Percentiles rank a stretch among this genome's conserved stretches.
These are phyloP conservation scores for Ramalina peruviana DNA, from an alignment of 495 filamentous ascomycete species.

Conservation along the genomic window DNA sequence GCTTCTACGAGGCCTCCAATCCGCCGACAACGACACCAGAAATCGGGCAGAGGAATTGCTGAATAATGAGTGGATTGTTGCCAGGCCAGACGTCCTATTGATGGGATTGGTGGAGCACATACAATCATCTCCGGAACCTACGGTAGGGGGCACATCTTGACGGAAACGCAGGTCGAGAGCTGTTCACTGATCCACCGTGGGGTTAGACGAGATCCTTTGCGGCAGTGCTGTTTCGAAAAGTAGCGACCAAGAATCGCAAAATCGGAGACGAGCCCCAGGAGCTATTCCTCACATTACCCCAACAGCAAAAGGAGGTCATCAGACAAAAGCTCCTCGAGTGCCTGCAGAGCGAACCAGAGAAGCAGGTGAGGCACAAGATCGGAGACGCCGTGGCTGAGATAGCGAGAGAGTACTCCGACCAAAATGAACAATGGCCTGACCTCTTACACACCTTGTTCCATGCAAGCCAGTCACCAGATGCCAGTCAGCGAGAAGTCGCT, in stretches of 20 bases:
- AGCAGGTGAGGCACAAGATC: conserved; percentile 78
- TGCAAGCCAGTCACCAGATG: conserved; percentile 69
- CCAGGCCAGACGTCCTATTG: conserved; percentile 69
- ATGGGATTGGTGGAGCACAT: conserved; percentile 93
- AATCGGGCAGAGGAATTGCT: conserved; percentile 79
- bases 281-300: conserved; percentile 61
- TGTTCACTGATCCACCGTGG: conserved; percentile 3
- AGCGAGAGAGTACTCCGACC: conserved; percentile 86
- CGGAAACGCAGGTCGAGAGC: not conserved
- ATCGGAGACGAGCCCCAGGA: conserved; percentile 59
- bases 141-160: conserved; percentile 20
- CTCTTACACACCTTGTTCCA: conserved; percentile 73
- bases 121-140: conserved; percentile 49
- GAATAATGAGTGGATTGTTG: conserved; percentile 72
- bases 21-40: conserved; percentile 76
- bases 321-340: conserved; percentile 67
- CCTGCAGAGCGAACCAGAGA: conserved; percentile 53
- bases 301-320: conserved; percentile 61
- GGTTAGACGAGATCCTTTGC: conserved; percentile 74
- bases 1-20: conserved; percentile 74
- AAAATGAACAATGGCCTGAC: conserved; percentile 85
- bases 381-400: conserved; percentile 93
- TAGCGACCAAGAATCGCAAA: conserved; percentile 77
- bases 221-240: conserved; percentile 87
- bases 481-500: conserved; percentile 72